These are phyloP conservation scores for Ustilago shanxiensis DNA, from an alignment of 1,284 basidiomycete species.

Conservation along the genomic window DNA sequence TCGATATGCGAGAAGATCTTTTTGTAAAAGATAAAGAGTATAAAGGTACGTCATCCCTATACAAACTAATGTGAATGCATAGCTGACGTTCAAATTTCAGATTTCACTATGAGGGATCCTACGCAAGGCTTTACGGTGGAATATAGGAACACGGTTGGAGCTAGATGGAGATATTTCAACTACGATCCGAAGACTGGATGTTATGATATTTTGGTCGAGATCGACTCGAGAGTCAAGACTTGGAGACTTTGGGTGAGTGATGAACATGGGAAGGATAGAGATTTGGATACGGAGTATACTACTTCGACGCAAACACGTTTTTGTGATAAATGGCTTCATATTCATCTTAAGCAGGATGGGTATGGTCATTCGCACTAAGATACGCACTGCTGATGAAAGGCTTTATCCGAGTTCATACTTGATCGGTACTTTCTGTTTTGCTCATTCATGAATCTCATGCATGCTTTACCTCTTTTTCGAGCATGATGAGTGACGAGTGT, in stretches of 20 bases:
- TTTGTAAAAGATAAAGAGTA: neutral
- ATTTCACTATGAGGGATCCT: constrained; percentile 6
- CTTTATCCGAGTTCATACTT: too few relatives aligned
- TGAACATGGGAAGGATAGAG: neutral
- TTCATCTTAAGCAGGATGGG: constrained; percentile 12
- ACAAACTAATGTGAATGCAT: neutral
- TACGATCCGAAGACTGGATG: neutral
- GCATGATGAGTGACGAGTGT: too few relatives aligned
- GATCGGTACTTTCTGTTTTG: too few relatives aligned
- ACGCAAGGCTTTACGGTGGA: constrained; percentile 3
- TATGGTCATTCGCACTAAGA: too few relatives aligned
- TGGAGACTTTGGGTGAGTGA: constrained; percentile 9
- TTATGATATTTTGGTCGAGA: neutral
- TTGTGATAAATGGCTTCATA: constrained; percentile 15
- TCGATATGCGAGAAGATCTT: neutral
- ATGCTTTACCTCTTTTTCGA: too few relatives aligned
- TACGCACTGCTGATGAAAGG: too few relatives aligned
- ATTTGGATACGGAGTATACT: neutral
- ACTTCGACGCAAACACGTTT: neutral
- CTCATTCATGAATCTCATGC: too few relatives aligned
- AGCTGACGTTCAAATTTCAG: neutral
- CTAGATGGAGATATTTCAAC: too few relatives aligned
- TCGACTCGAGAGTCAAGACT: neutral
- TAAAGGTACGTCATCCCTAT: neutral
- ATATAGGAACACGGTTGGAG: too few relatives aligned